These are phyloP conservation scores for Pseudogymnoascus sp. DNA, from an alignment of 2,329 filamentous ascomycete genomes.

Conservation along the genomic window DNA sequence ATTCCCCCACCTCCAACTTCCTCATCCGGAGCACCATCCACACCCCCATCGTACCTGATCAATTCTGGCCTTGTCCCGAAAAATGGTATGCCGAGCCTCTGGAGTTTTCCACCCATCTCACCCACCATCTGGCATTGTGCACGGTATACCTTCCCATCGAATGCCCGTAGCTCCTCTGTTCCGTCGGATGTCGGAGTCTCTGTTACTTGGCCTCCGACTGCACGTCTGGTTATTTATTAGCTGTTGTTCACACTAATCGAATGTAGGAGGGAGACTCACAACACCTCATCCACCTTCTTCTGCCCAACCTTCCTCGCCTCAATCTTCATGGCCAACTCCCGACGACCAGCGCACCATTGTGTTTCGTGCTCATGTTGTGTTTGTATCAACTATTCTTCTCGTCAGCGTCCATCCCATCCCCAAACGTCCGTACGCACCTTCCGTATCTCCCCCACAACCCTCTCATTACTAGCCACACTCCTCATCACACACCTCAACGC, in stretches of 20 bases:
- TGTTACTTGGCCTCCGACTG: slow-evolving; percentile 36
- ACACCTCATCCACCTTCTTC: slow-evolving; percentile 44
- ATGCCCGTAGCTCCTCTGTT: slow-evolving; percentile 46
- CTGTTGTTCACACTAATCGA: slow-evolving; percentile 12
- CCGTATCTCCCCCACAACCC: slow-evolving; percentile 37
- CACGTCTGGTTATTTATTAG: slow-evolving; percentile 28
- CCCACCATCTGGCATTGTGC: slow-evolving; percentile 51
- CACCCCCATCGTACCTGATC: slow-evolving; percentile 30
- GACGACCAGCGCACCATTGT: slow-evolving; percentile 49
- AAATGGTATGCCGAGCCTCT: slow-evolving; percentile 51
- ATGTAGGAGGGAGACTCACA: slow-evolving; percentile 34
- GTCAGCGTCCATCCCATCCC: slow-evolving; percentile 8
- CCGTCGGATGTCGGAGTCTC: slow-evolving; percentile 31
- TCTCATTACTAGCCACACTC: slow-evolving; percentile 38
- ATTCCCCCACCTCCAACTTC: slow-evolving; percentile 25
- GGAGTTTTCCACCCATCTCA: slow-evolving; percentile 48
- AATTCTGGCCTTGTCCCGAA: slow-evolving; percentile 44
- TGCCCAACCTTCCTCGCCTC: slow-evolving; percentile 43
- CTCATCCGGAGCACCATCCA: slow-evolving; percentile 12
- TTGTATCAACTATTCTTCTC: slow-evolving; percentile 44
- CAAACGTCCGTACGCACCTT: slow-evolving; percentile 20
- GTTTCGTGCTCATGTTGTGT: slow-evolving; percentile 55
- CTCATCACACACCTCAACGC: slow-evolving; percentile 44
- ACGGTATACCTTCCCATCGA: slow-evolving; percentile 55
- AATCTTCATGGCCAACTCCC: slow-evolving; percentile 44